These are phyloP conservation scores for Prunus salicina DNA, from an alignment of 306 rosid species.

Conservation along the genomic window DNA sequence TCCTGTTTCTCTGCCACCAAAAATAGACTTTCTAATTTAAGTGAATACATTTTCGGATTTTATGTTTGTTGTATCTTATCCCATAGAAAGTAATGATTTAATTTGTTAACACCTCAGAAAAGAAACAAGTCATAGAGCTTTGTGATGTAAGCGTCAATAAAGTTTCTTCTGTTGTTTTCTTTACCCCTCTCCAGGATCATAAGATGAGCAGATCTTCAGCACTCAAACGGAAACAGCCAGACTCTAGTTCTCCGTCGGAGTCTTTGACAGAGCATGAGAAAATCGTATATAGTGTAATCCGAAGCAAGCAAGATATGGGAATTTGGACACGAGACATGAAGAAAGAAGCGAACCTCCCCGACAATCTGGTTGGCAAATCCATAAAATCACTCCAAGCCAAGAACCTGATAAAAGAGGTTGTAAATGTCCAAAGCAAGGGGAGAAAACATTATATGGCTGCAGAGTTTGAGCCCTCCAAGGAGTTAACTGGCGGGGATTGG, in stretches of 20 bases:
- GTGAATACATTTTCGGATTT: no score
- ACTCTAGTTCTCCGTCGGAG: conserved; percentile 20
- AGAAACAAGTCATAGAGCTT: not conserved
- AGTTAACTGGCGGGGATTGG: conserved; percentile 71
- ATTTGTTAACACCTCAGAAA: no score
- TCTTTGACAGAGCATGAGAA: conserved; percentile 49
- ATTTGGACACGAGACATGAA: conserved; percentile 62
- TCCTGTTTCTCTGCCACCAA: no score
- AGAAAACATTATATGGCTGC: conserved; percentile 67
- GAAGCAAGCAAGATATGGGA: conserved; percentile 52
- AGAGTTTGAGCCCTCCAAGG: conserved; percentile 70
- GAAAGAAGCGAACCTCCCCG: conserved; percentile 45
- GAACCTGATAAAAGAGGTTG: conserved; percentile 61
- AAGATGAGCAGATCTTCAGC: conserved; percentile 37
- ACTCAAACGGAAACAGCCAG: conserved; percentile 52
- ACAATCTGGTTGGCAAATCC: conserved; percentile 35
- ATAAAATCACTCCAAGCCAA: conserved; percentile 52
- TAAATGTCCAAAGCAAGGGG: conserved; percentile 54
- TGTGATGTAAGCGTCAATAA: not conserved
- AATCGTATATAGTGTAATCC: conserved; percentile 42
- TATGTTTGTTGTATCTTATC: no score
- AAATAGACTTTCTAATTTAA: no score
- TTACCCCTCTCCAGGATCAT: conserved; percentile 24
- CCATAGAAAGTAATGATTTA: no score
- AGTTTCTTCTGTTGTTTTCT: not conserved